Base-by-base conservation (phyloP, 179 eudicot genomes). In the Corrigiola litoralis region DNA sequence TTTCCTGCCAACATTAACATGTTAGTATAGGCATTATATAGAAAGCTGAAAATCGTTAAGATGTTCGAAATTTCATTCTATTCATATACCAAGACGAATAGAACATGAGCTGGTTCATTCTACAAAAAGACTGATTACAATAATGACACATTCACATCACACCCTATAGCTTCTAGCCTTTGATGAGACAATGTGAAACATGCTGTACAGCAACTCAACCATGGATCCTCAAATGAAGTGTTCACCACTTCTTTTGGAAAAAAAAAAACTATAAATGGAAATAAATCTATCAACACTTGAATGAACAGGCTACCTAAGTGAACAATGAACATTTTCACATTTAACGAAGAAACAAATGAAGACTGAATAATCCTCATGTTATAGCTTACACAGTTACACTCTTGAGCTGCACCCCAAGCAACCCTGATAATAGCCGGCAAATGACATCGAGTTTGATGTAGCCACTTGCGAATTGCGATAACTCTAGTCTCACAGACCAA, bases 381-480 rank as follows among this genome's bases (percentile, higher is more conserved):
- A 24, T 37, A 73, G 54, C 36, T 29, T 38, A 45, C 21, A 50
- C 55, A 45, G 63, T 53, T 64, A 67, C 59, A 37, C 40, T 57
- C 56, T 61, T 37, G 40, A 55, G 65, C 46, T 59, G 29, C 53
- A 11, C 13, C 40, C 32, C 67, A 66, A 52, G 49, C 46, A 36
- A 28, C 13, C 41, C 37, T 53, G n/a, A n/a, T 36, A 6, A 31
- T 1, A 45, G 16, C 20, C 5, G 36, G n/a, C 48, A 65, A 57
- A 64, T 56, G 63, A 48, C 75, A 58, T 38, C 56, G 51, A 71
- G 47, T 25, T 68, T 58, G 72, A 59, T 48, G 66, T 59, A 48
- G 16, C n/a, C n/a, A n/a, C n/a, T n/a, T n/a, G n/a, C n/a, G n/a
- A n/a, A n/a, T n/a, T n/a, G n/a, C n/a, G n/a, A n/a, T n/a, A n/a